Conservation (phyloP, 2,329 filamentous ascomycete species). For the Penicillium expansum region DNA sequence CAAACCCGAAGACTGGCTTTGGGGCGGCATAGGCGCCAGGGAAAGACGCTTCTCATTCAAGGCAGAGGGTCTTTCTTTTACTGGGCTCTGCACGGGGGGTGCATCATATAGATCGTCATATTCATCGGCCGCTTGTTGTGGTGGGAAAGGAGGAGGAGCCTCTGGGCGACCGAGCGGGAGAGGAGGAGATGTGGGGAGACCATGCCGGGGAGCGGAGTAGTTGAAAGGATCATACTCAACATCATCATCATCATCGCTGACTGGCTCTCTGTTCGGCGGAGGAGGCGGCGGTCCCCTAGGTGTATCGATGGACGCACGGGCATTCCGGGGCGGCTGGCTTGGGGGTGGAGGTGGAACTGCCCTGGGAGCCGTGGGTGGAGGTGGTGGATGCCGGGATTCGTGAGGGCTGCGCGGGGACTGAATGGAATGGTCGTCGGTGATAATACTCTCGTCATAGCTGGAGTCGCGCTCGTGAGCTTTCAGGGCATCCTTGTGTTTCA, state of each 20-base stretch:
- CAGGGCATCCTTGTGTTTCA: conserved; percentile 88
- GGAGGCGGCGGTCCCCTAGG: conserved; percentile 44
- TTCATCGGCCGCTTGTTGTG: conserved; percentile 33
- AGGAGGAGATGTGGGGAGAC: conserved; percentile 24
- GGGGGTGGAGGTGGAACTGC: conserved; percentile 65
- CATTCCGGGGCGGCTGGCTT: conserved; percentile 54
- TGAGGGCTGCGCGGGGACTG: conserved; percentile 47
- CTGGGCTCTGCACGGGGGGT: conserved; percentile 40
- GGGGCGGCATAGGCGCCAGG: conserved; percentile 49
- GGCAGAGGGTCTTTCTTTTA: conserved; percentile 30
- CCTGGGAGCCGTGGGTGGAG: conserved; percentile 58
- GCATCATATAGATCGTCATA: conserved; percentile 49
- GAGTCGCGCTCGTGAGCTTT: conserved; percentile 76
- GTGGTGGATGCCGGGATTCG: conserved; percentile 45
- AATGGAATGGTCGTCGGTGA: conserved; percentile 54
- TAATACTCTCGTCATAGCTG: conserved; percentile 67
- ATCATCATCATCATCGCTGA: conserved; percentile 51
- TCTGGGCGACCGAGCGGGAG: conserved; percentile 23
- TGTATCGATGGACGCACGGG: conserved; percentile 35
- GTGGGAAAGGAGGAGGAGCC: conserved; percentile 27
- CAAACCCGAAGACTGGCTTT: conserved; percentile 31
- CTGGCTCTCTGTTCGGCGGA: conserved; percentile 48
- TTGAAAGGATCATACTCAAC: conserved; percentile 52
- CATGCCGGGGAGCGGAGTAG: conserved; percentile 45
- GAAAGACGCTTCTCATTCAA: conserved; percentile 43